These are phyloP conservation scores for Ormosia emarginata DNA, from an alignment of 306 rosid genomes.

Conservation along the genomic window DNA sequence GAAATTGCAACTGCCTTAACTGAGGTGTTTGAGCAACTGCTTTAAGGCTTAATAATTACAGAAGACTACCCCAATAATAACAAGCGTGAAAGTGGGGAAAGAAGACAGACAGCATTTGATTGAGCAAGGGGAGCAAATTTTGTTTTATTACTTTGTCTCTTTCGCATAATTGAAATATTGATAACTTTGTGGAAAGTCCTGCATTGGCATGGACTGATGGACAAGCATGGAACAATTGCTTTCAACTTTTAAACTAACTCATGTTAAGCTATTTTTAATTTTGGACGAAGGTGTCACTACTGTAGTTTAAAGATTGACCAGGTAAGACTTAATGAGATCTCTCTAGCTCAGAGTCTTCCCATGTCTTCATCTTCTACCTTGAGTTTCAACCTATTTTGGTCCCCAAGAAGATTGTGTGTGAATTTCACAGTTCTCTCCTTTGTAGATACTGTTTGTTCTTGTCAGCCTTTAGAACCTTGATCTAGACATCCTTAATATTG, in stretches of 20 bases:
- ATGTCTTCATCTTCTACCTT: not conserved
- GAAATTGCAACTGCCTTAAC: not conserved
- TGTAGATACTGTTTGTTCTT: not conserved
- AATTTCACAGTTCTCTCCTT: not conserved
- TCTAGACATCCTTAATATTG: not conserved
- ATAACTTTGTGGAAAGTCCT: not conserved
- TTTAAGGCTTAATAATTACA: conserved; percentile 1
- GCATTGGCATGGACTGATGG: not conserved
- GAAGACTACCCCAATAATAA: not conserved
- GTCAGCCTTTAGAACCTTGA: not conserved
- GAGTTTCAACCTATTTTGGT: not conserved
- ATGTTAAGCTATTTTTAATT: not conserved
- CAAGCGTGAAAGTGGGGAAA: not conserved
- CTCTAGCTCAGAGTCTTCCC: not conserved
- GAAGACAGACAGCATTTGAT: not conserved
- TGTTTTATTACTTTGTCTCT: not conserved
- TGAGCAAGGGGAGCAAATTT: not conserved
- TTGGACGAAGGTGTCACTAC: not conserved
- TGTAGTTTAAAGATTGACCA: not conserved
- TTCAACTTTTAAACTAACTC: not conserved
- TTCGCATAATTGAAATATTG: not conserved
- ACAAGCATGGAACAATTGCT: not conserved
- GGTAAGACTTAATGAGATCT: not conserved
- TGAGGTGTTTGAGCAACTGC: conserved; percentile 8
- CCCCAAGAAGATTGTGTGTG: not conserved